A percentile compares a stretch with the other conserved stretches of the same genome.
These are phyloP conservation scores for Agapanthus africanus DNA, from an alignment of 106 monocot species.

Conservation along the genomic window DNA sequence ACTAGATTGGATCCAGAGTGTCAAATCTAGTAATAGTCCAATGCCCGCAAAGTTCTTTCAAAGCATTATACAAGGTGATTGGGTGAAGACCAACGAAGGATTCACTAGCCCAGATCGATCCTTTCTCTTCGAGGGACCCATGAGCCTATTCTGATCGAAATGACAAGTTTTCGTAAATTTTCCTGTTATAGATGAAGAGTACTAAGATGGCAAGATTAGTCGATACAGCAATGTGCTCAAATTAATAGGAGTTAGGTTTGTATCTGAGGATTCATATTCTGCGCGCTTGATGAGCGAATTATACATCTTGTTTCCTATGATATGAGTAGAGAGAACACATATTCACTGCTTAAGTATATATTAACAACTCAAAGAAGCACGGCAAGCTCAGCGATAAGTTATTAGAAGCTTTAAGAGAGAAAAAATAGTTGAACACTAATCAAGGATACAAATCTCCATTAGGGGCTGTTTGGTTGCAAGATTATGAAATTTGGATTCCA, in stretches of 20 bases:
- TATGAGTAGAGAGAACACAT: slow-evolving; percentile 19
- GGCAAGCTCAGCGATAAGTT: no score
- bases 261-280: neutral
- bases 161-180: neutral
- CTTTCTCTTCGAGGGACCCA: no score
- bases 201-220: neutral
- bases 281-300: no score
- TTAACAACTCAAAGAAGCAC: no score
- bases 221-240: neutral
- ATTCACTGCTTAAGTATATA: no score
- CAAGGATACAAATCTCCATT: no score
- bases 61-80: neutral
- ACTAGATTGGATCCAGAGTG: neutral
- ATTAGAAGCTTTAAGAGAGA: no score
- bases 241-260: neutral
- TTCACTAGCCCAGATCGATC: neutral
- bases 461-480: no score
- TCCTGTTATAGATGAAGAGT: slow-evolving; percentile 5
- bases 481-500: no score
- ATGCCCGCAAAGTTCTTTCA: neutral
- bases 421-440: no score
- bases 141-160: neutral
- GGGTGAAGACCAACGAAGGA: neutral
- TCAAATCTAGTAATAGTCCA: neutral
- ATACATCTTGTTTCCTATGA: neutral